These are phyloP conservation scores for Backusella tuberculispora DNA, from an alignment of 192 early-diverging fungal genomes.

Conservation along the genomic window DNA sequence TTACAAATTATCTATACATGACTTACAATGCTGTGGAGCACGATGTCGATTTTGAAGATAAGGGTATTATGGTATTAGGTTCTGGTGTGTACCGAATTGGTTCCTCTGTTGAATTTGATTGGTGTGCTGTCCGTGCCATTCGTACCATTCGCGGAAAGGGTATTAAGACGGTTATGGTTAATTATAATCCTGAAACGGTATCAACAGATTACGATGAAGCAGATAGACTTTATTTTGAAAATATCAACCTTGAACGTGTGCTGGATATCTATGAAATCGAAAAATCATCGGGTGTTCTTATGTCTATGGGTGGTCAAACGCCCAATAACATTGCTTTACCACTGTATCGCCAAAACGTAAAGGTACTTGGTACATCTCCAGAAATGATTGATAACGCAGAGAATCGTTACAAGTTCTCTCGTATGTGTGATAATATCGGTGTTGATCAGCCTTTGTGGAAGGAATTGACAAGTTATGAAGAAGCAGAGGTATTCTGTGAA, in stretches of 20 bases:
- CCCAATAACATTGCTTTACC: conserved; percentile 98
- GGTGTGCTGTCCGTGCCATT: conserved; percentile 97
- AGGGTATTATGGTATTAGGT: conserved; percentile 96
- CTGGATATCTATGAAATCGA: conserved; percentile 97
- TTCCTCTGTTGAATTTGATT: conserved; percentile 97
- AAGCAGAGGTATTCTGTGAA: conserved; percentile 85
- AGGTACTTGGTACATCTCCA: conserved; percentile 93
- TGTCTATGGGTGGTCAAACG: conserved; percentile 96
- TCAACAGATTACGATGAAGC: conserved; percentile 99
- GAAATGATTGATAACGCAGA: conserved; percentile 98
- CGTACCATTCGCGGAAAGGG: conserved; percentile 86
- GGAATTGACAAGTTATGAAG: conserved; percentile 87
- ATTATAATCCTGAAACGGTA: conserved; percentile 99
- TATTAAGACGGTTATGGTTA: conserved; percentile 97
- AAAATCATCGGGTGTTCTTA: conserved; percentile 82
- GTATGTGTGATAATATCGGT: conserved; percentile 93
- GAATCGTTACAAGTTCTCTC: conserved; percentile 97
- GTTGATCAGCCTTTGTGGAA: conserved; percentile 99
- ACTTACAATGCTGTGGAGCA: conserved; percentile 96
- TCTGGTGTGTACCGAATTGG: conserved; percentile 99
- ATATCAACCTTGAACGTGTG: conserved; percentile 90
- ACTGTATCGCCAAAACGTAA: conserved; percentile 88
- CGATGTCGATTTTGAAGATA: conserved; percentile 91
- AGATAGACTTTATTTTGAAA: conserved; percentile 97
- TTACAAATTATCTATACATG: conserved; percentile 98